A percentile compares a stretch with the other conserved stretches of the same genome.
Conservation (phyloP, 345 rosid genomes). For the Salix koriyanagi region DNA sequence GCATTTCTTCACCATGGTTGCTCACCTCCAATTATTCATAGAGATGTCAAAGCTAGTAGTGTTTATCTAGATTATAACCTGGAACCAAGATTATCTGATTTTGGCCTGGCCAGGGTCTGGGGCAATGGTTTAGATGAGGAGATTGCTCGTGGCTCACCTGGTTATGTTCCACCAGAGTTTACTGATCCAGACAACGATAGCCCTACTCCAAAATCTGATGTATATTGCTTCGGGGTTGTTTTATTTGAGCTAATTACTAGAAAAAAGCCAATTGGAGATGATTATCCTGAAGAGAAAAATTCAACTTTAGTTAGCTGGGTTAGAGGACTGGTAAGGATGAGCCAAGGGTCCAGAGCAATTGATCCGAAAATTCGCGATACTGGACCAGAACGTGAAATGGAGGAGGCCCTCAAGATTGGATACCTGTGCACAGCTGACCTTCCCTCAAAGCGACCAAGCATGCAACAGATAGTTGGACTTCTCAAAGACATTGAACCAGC, state of each 20-base stretch:
- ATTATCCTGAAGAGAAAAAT: constrained; percentile 62
- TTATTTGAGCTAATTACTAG: constrained; percentile 80
- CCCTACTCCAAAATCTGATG: constrained; percentile 80
- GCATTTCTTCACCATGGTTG: constrained; percentile 96
- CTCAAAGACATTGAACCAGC: constrained; percentile 84
- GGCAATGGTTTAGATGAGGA: constrained; percentile 72
- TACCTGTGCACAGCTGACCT: constrained; percentile 86
- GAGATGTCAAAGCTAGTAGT: constrained; percentile 87
- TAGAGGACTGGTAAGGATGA: constrained; percentile 64
- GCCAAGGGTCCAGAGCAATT: constrained; percentile 51
- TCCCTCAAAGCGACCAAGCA: constrained; percentile 85
- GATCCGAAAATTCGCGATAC: constrained; percentile 74
- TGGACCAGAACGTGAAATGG: constrained; percentile 59
- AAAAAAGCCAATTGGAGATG: constrained; percentile 63
- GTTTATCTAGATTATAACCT: constrained; percentile 72
- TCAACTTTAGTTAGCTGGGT: constrained; percentile 65
- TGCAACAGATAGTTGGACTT: constrained; percentile 94
- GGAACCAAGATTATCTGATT: constrained; percentile 90
- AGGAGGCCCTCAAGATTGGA: constrained; percentile 85
- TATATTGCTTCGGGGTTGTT: constrained; percentile 86
- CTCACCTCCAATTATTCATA: constrained; percentile 78
- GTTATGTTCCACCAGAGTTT: constrained; percentile 81
- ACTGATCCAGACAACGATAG: constrained; percentile 46
- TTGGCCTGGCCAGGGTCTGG: constrained; percentile 77
- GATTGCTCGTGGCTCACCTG: constrained; percentile 64